Conservation (phyloP, 805 yeast genomes). For the Lipomyces mesembrius region DNA sequence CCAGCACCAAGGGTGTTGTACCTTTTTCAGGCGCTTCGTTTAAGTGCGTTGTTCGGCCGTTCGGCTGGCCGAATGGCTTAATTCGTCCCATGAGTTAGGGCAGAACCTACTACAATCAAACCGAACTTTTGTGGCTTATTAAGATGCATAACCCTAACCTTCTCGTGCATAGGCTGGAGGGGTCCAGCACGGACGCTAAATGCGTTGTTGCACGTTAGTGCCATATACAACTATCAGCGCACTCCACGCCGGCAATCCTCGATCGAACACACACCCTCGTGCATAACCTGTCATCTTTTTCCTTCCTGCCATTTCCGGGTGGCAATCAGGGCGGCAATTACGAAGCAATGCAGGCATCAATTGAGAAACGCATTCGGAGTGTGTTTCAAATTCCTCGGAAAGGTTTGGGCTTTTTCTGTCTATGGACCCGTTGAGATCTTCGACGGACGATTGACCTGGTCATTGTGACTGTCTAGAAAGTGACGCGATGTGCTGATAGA, state of each 20-base stretch:
- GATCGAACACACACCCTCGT: not conserved
- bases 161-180: too few species aligned
- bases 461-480: not conserved
- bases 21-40: too few species aligned
- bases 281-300: not conserved
- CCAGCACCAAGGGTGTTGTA: too few species aligned
- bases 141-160: too few species aligned
- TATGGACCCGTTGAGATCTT: slow-evolving; percentile 33
- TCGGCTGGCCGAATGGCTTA: too few species aligned
- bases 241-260: not conserved
- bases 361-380: slow-evolving; percentile 59
- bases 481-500: slow-evolving; percentile 4
- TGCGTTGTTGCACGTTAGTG: not conserved
- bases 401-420: slow-evolving; percentile 44
- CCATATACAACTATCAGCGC: not conserved
- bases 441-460: not conserved
- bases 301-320: not conserved
- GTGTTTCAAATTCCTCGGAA: slow-evolving; percentile 63
- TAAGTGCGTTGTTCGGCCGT: too few species aligned
- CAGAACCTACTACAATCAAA: too few species aligned
- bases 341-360: slow-evolving; percentile 41
- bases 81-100: too few species aligned
- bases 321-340: not conserved
- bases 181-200: not conserved
- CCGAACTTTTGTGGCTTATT: too few species aligned